Base-by-base conservation (phyloP, 1,284 basidiomycete genomes). In the Afroboletus lepidellus region DNA sequence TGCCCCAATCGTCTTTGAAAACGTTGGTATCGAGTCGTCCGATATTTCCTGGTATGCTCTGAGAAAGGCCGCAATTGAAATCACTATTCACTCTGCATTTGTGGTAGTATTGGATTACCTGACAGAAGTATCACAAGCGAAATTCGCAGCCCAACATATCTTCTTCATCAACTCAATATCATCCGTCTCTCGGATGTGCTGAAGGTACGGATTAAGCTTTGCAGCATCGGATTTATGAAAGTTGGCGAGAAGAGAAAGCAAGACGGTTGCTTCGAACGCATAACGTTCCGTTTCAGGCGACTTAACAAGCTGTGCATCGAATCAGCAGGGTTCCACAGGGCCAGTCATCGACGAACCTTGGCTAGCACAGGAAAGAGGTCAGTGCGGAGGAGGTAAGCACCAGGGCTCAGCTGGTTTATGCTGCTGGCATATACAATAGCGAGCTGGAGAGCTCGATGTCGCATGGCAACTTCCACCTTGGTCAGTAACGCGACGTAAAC, bases 141-240 rank as follows among this genome's bases (percentile, higher is more conserved):
- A 80, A 51, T 78, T 78, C 1, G 76, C 68, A 33, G 80, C 77
- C 78, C 79, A 80, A 53, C 76, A 80, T 25, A 83, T 73, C 61
- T 77, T 81, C 25, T 66, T 67, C 77, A 85, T 77, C 5, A 85
- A 60, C 9, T 73, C 74, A 8, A 69, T 65, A 55, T 86, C 80
- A 1, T 65, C 59, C 0, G 73, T 75, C 30, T 76, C 74, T 38
- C 69, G 69, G 30, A 87, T 78, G 25, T 73, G 70, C 20, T 75
- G 75, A 6, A 86, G 70, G 59, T 84, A 87, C 1, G 79, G 80
- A 64, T 87, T 87, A 37, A 84, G 72, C 52, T 77, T 83, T 8
- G 80, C 80, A 12, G 82, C 82, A 59, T 85, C 83, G 0, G 82
- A 83, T 59, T 81, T 83, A 63, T 87, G 84, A 60, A 82, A 87